A percentile compares a stretch with the other conserved stretches of the same genome.
Conservation (phyloP, 257 asterid species). For the Rhazya stricta region DNA sequence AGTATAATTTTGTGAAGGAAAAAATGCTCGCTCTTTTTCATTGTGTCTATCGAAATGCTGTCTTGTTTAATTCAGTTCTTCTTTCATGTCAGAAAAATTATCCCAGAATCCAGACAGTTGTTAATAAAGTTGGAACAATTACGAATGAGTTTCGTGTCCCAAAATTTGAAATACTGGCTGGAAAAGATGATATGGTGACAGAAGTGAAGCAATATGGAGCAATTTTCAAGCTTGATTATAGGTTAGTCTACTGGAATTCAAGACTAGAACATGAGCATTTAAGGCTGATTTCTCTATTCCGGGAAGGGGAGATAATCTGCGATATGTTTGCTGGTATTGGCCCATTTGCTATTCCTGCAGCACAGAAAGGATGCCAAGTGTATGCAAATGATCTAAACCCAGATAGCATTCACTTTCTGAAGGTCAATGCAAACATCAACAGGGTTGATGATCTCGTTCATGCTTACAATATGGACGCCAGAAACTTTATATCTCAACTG, state of each 20-base stretch:
- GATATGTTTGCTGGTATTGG: slow-evolving; percentile 98
- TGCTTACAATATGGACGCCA: slow-evolving; percentile 78
- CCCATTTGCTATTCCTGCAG: slow-evolving; percentile 94
- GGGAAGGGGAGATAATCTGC: slow-evolving; percentile 62
- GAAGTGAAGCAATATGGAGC: slow-evolving; percentile 89
- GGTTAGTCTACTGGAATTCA: slow-evolving; percentile 96
- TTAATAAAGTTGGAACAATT: slow-evolving; percentile 85
- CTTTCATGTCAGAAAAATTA: slow-evolving; percentile 63
- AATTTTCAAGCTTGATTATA: slow-evolving; percentile 86
- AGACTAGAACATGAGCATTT: slow-evolving; percentile 93
- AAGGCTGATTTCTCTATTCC: slow-evolving; percentile 67
- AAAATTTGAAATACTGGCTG: slow-evolving; percentile 83
- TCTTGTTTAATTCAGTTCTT: neutral
- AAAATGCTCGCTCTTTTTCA: neutral
- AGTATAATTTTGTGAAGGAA: neutral
- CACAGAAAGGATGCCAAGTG: slow-evolving; percentile 87
- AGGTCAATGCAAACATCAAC: slow-evolving; percentile 72
- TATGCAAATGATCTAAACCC: slow-evolving; percentile 94
- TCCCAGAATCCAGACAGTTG: slow-evolving; percentile 83
- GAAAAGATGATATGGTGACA: slow-evolving; percentile 78
- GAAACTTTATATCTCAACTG: slow-evolving; percentile 57
- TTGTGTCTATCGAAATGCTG: neutral
- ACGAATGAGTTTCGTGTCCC: slow-evolving; percentile 93
- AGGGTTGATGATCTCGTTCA: slow-evolving; percentile 67
- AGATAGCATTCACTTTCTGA: slow-evolving; percentile 68